These are phyloP conservation scores for Madurella mycetomatis DNA, from an alignment of 2,329 filamentous ascomycete species.

Conservation along the genomic window DNA sequence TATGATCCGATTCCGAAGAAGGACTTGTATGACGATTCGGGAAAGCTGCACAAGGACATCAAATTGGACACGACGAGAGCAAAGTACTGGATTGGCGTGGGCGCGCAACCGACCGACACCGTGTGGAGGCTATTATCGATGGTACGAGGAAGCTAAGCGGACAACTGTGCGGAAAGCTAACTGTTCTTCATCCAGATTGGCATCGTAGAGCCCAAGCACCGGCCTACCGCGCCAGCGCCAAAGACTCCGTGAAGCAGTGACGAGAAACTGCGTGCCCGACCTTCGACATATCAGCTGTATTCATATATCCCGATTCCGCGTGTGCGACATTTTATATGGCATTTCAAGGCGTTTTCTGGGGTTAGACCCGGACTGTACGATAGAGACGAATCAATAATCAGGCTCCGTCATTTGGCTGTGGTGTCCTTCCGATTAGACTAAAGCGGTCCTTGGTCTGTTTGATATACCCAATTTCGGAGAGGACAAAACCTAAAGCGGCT, in stretches of 20 bases:
- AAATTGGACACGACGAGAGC: constrained; percentile 76
- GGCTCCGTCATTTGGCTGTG: not conserved
- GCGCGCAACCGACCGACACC: constrained; percentile 87
- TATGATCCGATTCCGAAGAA: constrained; percentile 65
- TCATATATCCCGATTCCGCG: not conserved
- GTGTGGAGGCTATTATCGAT: constrained; percentile 74
- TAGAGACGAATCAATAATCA: not conserved
- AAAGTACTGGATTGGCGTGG: constrained; percentile 95
- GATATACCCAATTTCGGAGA: too few species aligned
- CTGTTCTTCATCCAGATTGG: constrained; percentile 28
- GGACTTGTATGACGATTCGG: constrained; percentile 56
- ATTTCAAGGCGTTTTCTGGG: constrained; percentile 9
- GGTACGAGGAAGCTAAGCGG: constrained; percentile 5
- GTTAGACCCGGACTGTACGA: constrained; percentile 1
- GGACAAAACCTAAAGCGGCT: too few species aligned
- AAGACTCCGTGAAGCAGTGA: not conserved
- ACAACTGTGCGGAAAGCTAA: not conserved
- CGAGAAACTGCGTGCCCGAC: not conserved
- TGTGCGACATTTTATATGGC: constrained; percentile 1
- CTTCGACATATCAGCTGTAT: constrained; percentile 1
- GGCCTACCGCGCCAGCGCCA: constrained; percentile 25
- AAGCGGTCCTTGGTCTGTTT: too few species aligned
- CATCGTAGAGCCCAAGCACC: constrained; percentile 37
- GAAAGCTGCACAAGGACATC: constrained; percentile 82
- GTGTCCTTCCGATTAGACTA: too few species aligned